Percentiles rank a stretch among this genome's conserved stretches.
Conservation (phyloP, 1,284 basidiomycete genomes). For the Cryptococcus floricola region DNA sequence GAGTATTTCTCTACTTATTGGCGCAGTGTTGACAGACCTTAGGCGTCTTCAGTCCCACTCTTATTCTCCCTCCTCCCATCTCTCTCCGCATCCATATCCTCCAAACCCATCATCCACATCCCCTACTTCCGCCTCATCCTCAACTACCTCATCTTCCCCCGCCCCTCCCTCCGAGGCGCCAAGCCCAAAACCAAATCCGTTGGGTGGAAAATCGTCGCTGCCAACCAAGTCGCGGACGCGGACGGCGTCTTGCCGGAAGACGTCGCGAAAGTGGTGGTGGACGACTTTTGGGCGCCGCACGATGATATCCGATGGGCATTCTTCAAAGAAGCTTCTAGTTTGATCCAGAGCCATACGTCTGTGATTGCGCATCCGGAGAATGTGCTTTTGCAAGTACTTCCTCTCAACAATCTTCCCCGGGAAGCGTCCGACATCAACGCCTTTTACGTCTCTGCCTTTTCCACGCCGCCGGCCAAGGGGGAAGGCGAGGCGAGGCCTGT, state of each 20-base stretch:
- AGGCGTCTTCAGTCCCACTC: constrained; percentile 73
- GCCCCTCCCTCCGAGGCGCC: constrained; percentile 39
- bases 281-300: constrained; percentile 50
- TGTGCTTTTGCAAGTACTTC: constrained; percentile 70
- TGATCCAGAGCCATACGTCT: constrained; percentile 2
- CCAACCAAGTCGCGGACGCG: constrained; percentile 33
- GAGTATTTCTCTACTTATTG: constrained; percentile 23
- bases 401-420: constrained; percentile 77
- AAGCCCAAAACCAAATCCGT: constrained; percentile 25
- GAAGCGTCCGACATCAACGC: constrained; percentile 68
- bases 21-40: background rate
- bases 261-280: constrained; percentile 52
- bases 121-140: constrained; percentile 45
- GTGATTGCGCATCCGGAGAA: constrained; percentile 53
- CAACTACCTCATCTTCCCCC: constrained; percentile 35
- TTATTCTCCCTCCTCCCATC: constrained; percentile 76
- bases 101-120: constrained; percentile 30
- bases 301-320: constrained; percentile 90
- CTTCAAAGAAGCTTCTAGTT: constrained; percentile 63
- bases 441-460: constrained; percentile 79
- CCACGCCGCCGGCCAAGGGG: constrained; percentile 47
- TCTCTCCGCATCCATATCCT: constrained; percentile 59
- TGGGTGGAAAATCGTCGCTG: constrained; percentile 15
- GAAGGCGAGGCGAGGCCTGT: background rate
- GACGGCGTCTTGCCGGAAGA: constrained; percentile 59